These are phyloP conservation scores for Tolypocladium sp. DNA, from an alignment of 2,329 filamentous ascomycete species.

Conservation along the genomic window DNA sequence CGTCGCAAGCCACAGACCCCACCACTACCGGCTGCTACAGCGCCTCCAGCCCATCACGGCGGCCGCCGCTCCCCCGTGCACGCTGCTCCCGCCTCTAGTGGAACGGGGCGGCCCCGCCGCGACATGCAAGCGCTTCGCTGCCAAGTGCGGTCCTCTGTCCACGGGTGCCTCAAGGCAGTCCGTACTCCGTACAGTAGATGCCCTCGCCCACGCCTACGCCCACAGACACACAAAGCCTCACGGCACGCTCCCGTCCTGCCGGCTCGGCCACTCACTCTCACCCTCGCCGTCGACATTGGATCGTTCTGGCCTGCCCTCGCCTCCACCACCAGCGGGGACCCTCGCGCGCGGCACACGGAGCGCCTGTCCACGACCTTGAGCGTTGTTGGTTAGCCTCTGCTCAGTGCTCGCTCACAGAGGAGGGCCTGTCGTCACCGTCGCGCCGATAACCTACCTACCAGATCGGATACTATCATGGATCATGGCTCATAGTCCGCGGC, in stretches of 20 bases:
- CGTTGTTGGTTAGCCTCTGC: neutral
- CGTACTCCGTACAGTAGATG: neutral
- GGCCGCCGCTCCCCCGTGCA: conserved; percentile 19
- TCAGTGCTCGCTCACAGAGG: neutral
- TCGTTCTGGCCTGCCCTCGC: neutral
- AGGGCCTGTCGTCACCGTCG: neutral
- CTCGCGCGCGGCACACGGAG: neutral
- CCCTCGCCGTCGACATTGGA: neutral
- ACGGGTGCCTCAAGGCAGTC: too few species aligned
- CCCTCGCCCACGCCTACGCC: too few species aligned
- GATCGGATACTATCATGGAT: neutral
- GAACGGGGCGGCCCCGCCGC: conserved; percentile 1
- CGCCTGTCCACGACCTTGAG: neutral
- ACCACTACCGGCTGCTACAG: neutral
- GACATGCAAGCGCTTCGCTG: neutral
- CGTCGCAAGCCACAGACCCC: too few species aligned
- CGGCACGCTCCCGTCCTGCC: neutral
- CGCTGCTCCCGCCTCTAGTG: conserved; percentile 18
- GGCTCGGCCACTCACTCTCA: neutral
- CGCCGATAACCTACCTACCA: neutral
- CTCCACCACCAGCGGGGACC: neutral
- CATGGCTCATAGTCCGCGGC: neutral
- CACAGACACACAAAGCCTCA: neutral
- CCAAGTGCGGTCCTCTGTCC: conserved; percentile 4
- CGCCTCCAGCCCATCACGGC: conserved; percentile 19